Evolutionary conservation across 202 grass and related monocot genomes (phyloP), one percentile per base, ranked within the genome.

Genomic region (Musa balbisiana): DNA sequence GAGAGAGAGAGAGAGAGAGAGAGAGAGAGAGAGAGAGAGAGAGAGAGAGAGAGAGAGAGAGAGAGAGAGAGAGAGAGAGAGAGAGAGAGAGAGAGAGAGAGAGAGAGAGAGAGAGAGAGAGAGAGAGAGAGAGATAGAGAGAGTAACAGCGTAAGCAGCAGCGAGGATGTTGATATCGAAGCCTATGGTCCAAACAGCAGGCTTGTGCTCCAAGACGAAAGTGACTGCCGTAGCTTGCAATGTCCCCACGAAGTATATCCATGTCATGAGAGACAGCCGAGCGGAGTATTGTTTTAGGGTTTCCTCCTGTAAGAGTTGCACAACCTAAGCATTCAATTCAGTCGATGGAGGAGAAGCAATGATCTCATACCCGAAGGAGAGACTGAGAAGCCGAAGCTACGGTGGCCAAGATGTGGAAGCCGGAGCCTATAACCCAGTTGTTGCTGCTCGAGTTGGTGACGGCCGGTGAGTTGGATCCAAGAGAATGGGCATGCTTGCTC

Each of bases 101-200:
- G 25, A 25, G 25, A 25, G 25, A 25, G 25, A 25, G 25, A 25
- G 25, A 25, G 25, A 25, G 25, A 25, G 25, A 25, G 29, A 33
- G 29, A 33, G 29, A 25, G 29, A 3, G 29, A 33, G 29, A 33
- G 29, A 33, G 29, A 33, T 2, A 33, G 77, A 43, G 12, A 27
- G 63, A 79, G 49, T 2, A 75, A 95, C 95, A 55, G 91, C 89
- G 75, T 99, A 99, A 3, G 95, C 95, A 51, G 91, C 95, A 78
- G 95, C 91, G 80, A 99, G 89, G 52, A 99, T 89, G 91, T 95
- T 95, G 89, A 99, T 95, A 87, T 99, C 95, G 55, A 92, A 99
- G 26, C 95, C 95, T 67, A 95, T 99, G 75, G 72, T 63, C 91
- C 95, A 99, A 79, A 53, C 91, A 74, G 83, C 85, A 59, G 82